Conservation (phyloP, 2,329 filamentous ascomycete genomes). For the Xylariaceae sp. region DNA sequence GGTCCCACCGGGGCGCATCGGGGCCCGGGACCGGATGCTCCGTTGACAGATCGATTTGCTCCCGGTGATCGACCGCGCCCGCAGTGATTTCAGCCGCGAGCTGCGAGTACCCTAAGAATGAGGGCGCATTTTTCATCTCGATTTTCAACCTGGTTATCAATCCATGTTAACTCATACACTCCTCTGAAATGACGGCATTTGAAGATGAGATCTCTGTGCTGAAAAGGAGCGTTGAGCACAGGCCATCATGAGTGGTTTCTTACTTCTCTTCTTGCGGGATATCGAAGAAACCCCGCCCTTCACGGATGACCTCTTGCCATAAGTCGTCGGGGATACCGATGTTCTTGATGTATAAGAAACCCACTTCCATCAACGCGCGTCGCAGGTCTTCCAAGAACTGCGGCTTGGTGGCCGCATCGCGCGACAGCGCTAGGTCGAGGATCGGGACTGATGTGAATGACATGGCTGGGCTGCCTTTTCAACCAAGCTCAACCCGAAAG, state of each 20-base stretch:
- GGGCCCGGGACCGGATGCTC: conserved; percentile 62
- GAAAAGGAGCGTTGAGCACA: background rate
- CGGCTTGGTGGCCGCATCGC: conserved; percentile 61
- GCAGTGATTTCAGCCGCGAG: conserved; percentile 68
- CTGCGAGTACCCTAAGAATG: conserved; percentile 65
- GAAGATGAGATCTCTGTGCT: background rate
- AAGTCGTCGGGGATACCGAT: conserved; percentile 64
- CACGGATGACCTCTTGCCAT: conserved; percentile 57
- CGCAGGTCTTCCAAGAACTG: conserved; percentile 66
- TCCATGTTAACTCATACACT: background rate
- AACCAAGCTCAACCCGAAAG: too few species aligned
- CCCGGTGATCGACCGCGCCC: conserved; percentile 69
- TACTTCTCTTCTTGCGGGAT: conserved; percentile 71
- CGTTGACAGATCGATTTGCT: conserved; percentile 83
- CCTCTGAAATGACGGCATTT: background rate
- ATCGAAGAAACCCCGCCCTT: conserved; percentile 72
- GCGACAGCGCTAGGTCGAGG: conserved; percentile 65
- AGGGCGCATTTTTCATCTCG: conserved; percentile 68
- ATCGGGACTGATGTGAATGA: conserved; percentile 73
- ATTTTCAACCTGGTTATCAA: conserved; percentile 48
- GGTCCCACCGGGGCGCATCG: conserved; percentile 63
- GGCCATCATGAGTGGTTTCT: conserved; percentile 15
- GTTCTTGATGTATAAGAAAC: conserved; percentile 80
- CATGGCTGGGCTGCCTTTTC: conserved; percentile 36
- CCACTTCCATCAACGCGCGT: conserved; percentile 76